A percentile compares a stretch with the other conserved stretches of the same genome.
These are phyloP conservation scores for Pichia californica DNA, from an alignment of 805 yeast genomes.

Conservation along the genomic window DNA sequence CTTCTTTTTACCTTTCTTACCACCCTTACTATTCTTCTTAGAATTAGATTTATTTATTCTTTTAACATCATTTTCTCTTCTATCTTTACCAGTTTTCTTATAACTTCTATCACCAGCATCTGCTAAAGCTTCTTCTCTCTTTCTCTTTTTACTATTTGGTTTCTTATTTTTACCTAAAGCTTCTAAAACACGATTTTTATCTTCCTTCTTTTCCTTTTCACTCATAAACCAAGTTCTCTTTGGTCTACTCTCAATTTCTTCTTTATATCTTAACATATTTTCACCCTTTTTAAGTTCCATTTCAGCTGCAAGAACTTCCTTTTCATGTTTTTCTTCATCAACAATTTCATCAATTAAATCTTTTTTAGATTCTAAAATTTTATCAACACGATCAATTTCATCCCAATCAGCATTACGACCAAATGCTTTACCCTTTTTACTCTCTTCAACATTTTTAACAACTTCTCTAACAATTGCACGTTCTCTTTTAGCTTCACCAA, in stretches of 20 bases:
- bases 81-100: constrained; percentile 74
- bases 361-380: constrained; percentile 52
- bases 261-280: constrained; percentile 70
- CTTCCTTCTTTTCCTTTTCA: constrained; percentile 47
- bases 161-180: constrained; percentile 39
- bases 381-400: constrained; percentile 64
- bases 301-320: constrained; percentile 82
- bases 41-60: constrained; percentile 28
- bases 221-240: constrained; percentile 94
- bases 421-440: constrained; percentile 53
- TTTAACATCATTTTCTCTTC: constrained; percentile 44
- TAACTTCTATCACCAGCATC: constrained; percentile 46
- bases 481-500: constrained; percentile 85
- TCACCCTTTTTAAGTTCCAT: constrained; percentile 83
- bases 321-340: constrained; percentile 82
- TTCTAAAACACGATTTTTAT: constrained; percentile 17
- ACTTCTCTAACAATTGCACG: constrained; percentile 89
- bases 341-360: constrained; percentile 67
- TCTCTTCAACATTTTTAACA: constrained; percentile 56
- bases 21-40: constrained; percentile 19
- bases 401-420: constrained; percentile 91
- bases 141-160: constrained; percentile 64
- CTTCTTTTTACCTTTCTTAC: constrained; percentile 24
- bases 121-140: constrained; percentile 56
- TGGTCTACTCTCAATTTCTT: constrained; percentile 84